Percentiles rank a stretch among this genome's conserved stretches.
Conservation (phyloP, 2,329 filamentous ascomycete genomes). For the Ophiobolus disseminans region DNA sequence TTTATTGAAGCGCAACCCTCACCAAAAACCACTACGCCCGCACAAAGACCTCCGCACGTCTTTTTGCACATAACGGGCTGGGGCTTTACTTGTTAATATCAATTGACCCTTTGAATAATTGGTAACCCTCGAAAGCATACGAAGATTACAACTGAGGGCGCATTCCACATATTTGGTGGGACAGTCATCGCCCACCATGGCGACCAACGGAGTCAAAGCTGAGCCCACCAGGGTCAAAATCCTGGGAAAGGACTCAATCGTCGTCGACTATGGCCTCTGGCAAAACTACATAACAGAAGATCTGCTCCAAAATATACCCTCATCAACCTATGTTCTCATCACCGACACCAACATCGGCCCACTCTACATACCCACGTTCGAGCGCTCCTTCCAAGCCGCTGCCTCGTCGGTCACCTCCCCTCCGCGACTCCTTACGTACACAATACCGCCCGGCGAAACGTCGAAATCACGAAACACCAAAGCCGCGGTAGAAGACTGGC, state of each 20-base stretch:
- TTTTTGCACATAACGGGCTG: constrained; percentile 9
- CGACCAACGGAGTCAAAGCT: constrained; percentile 34
- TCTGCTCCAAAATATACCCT: constrained; percentile 76
- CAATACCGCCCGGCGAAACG: constrained; percentile 89
- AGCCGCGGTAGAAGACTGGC: constrained; percentile 96
- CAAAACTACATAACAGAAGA: constrained; percentile 80
- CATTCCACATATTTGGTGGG: constrained; percentile 8
- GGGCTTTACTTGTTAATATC: not conserved
- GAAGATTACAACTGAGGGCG: constrained; percentile 5
- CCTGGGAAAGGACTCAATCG: constrained; percentile 85
- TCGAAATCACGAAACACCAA: constrained; percentile 95
- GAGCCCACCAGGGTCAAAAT: constrained; percentile 74
- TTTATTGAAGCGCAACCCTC: constrained; percentile 11
- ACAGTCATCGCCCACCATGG: constrained; percentile 34
- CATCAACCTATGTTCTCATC: constrained; percentile 93
- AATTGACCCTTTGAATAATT: constrained; percentile 6
- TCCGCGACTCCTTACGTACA: constrained; percentile 82
- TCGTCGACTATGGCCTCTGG: constrained; percentile 93
- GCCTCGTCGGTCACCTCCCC: constrained; percentile 52
- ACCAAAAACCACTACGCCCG: constrained; percentile 4
- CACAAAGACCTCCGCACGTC: constrained; percentile 6
- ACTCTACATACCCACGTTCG: constrained; percentile 81
- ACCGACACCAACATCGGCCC: constrained; percentile 92
- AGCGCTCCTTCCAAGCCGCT: constrained; percentile 66
- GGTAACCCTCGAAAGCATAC: not conserved